Evolutionary conservation across 83 land plant species (phyloP), one percentile per base, ranked within the genome.

Genomic region (Picea mariana): DNA sequence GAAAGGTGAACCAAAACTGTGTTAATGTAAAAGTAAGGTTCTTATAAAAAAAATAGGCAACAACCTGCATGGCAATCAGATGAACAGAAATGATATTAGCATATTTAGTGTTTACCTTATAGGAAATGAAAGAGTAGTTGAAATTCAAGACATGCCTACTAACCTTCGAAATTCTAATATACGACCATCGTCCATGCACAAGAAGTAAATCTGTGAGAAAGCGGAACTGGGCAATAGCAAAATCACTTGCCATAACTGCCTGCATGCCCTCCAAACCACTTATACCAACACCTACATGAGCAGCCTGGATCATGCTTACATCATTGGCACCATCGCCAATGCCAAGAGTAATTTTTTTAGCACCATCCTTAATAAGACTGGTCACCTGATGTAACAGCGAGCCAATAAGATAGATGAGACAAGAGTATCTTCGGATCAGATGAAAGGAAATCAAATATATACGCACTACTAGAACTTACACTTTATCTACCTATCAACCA

Each of bases 271-370:
- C 99, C 62, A 90, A 86, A 16, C 99, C 99, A 87, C 99, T 98
- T 77, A 98, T 98, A 67, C 99, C 99, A 79, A 98, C 91, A 62
- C 99, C 99, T 81, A 98, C 91, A 89, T 98, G 99, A 81, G 99
- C 99, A 85, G 99, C 99, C 87, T 98, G 99, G 80, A 98, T 98
- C 99, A 98, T 98, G 86, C 99, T 98, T 75, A 98, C 99, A 87
- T 98, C 99, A 88, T 98, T 98, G 60, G 99, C 99, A 89, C 99
- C 99, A 93, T 98, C 99, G 81, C 99, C 99, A 88, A 98, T 98
- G 83, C 97, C 94, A 67, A 98, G 88, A 59, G 99, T 98, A 47
- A 98, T 98, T 81, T 94, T 98, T 80, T 86, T 78, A 60, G 99
- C 99, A 58, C 94, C 97, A 86, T 94, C 92, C 86, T 93, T 98